phyloP scores from a whole-genome alignment of 1,139 yeast genomes.

The Torulaspora pretoriensis region DNA sequence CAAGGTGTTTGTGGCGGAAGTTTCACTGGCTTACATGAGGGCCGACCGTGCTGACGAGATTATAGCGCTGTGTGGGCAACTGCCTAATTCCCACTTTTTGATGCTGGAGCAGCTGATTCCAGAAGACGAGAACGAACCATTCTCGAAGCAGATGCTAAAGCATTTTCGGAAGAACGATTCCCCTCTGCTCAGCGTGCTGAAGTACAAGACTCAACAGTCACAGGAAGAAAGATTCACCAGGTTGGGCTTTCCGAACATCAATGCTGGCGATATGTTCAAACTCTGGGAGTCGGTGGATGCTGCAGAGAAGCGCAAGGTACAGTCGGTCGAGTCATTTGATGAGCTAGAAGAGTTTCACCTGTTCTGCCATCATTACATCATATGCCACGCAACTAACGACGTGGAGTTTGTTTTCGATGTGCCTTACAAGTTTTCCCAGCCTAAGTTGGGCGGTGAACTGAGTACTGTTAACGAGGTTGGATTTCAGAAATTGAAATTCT shows the following conservation, averaged over 20 bases:
- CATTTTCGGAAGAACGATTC: constrained; percentile 67
- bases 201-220: constrained; percentile 49
- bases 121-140: constrained; percentile 56
- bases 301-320: constrained; percentile 44
- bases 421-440: constrained; percentile 10
- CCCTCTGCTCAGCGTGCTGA: constrained; percentile 60
- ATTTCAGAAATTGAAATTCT: background rate
- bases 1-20: constrained; percentile 72
- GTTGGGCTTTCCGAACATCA: constrained; percentile 48
- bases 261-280: constrained; percentile 52
- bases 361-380: constrained; percentile 72
- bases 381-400: constrained; percentile 58
- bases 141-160: constrained; percentile 68
- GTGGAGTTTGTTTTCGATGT: constrained; percentile 15
- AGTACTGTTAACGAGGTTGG: background rate
- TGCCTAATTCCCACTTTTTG: constrained; percentile 56
- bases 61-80: constrained; percentile 45
- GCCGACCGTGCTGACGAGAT: constrained; percentile 64
- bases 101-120: constrained; percentile 73
- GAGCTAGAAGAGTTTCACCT: constrained; percentile 80
- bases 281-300: constrained; percentile 50
- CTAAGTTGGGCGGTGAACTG: background rate
- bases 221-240: constrained; percentile 50
- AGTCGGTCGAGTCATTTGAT: constrained; percentile 63
- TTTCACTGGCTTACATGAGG: constrained; percentile 76